These are phyloP conservation scores for Paracamarosporium sp. DNA, from an alignment of 2,329 filamentous ascomycete species.

Conservation along the genomic window DNA sequence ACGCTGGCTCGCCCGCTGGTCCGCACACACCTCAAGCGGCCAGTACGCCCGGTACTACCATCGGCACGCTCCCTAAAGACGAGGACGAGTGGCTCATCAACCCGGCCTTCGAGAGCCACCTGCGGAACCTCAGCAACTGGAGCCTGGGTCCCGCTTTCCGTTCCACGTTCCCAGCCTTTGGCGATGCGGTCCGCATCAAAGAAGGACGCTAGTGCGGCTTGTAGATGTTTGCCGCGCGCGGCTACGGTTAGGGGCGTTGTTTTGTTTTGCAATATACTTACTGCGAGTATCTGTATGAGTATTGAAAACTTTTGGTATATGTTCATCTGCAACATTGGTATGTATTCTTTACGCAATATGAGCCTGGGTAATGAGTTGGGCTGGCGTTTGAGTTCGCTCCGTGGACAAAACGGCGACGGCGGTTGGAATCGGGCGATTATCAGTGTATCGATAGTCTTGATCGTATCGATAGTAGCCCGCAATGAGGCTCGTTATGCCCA, in stretches of 20 bases:
- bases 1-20: slow-evolving; percentile 32
- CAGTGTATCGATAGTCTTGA: background rate
- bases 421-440: background rate
- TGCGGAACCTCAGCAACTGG: slow-evolving; percentile 81
- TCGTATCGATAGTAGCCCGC: slow-evolving; percentile 3
- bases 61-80: slow-evolving; percentile 26
- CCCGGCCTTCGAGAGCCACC: slow-evolving; percentile 82
- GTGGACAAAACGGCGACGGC: background rate
- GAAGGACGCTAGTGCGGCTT: slow-evolving; percentile 24
- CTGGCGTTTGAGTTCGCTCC: background rate
- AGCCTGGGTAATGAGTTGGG: background rate
- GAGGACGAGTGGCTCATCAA: slow-evolving; percentile 77
- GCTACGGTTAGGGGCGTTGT: background rate
- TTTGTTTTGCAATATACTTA: background rate
- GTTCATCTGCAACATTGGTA: background rate
- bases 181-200: slow-evolving; percentile 40
- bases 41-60: slow-evolving; percentile 23
- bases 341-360: background rate
- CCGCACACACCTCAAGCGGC: slow-evolving; percentile 30
- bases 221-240: slow-evolving; percentile 14
- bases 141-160: slow-evolving; percentile 74
- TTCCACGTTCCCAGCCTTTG: slow-evolving; percentile 66
- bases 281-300: slow-evolving; percentile 5
- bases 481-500: slow-evolving; percentile 2
- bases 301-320: background rate